Percentiles rank a stretch among this genome's conserved stretches.
These are phyloP conservation scores for Leishmania gerbilli DNA, from an alignment of 208 protist species.

Conservation along the genomic window DNA sequence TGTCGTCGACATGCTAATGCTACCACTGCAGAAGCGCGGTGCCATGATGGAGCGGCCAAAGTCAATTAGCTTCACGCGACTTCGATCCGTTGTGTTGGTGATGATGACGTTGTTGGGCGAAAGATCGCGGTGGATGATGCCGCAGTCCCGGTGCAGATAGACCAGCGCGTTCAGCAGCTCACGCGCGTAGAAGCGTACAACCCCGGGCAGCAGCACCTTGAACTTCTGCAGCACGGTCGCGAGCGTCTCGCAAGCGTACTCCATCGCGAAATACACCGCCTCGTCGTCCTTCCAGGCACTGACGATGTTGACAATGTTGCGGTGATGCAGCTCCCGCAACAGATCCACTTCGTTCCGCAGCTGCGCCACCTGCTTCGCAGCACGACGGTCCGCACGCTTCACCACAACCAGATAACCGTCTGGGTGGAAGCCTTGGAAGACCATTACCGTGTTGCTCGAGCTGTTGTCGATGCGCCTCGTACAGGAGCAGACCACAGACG, in stretches of 20 bases:
- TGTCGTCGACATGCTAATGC: not conserved
- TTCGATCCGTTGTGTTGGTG: constrained; percentile 64
- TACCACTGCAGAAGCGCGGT: not conserved
- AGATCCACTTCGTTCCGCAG: constrained; percentile 59
- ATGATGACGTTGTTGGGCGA: constrained; percentile 83
- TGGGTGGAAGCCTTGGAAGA: constrained; percentile 32
- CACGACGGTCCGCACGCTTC: constrained; percentile 40
- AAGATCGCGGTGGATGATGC: constrained; percentile 78
- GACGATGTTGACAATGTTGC: constrained; percentile 74
- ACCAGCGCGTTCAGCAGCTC: constrained; percentile 63
- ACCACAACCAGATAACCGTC: constrained; percentile 62
- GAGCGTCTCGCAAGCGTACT: constrained; percentile 76
- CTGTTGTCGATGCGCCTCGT: constrained; percentile 18
- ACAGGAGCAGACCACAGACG: constrained; percentile 19
- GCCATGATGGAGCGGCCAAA: constrained; percentile 61
- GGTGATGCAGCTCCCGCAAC: constrained; percentile 47
- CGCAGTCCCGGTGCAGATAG: constrained; percentile 58
- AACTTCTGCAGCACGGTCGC: constrained; percentile 49
- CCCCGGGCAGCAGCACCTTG: constrained; percentile 37
- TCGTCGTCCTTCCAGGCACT: constrained; percentile 40
- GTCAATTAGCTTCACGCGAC: constrained; percentile 60
- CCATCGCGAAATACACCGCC: constrained; percentile 63
- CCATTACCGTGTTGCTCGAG: not conserved
- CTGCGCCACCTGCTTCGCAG: constrained; percentile 31
- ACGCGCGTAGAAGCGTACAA: constrained; percentile 48